Percentiles rank a stretch among this genome's conserved stretches.
These are phyloP conservation scores for Xanthoconium purpureum DNA, from an alignment of 768 basidiomycete species.

Conservation along the genomic window DNA sequence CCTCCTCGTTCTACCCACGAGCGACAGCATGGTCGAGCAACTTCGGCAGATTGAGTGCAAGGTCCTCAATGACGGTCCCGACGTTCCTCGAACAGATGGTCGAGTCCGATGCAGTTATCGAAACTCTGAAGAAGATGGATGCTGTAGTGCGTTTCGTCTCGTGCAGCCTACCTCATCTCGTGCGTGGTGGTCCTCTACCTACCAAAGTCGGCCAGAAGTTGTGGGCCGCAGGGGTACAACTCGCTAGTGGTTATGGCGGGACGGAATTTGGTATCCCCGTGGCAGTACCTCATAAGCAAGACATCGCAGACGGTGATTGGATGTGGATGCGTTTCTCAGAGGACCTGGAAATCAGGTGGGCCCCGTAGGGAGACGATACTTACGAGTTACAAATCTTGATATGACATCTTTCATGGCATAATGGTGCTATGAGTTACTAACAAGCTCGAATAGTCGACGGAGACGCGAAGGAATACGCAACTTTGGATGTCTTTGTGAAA, in stretches of 20 bases:
- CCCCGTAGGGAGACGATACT: slow-evolving; percentile 29
- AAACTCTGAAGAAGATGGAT: too few species aligned
- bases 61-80: slow-evolving; percentile 15
- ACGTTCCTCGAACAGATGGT: slow-evolving; percentile 20
- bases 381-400: slow-evolving; percentile 39
- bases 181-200: slow-evolving; percentile 11
- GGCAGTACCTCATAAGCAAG: not conserved
- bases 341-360: slow-evolving; percentile 22
- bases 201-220: slow-evolving; percentile 13
- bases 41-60: slow-evolving; percentile 1
- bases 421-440: too few species aligned
- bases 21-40: slow-evolving; percentile 18
- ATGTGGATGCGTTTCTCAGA: slow-evolving; percentile 6
- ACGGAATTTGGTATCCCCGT: slow-evolving; percentile 19
- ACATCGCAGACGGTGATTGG: slow-evolving; percentile 18
- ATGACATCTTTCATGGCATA: not conserved
- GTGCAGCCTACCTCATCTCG: not conserved
- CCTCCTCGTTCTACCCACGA: slow-evolving; percentile 29
- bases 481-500: slow-evolving; percentile 40
- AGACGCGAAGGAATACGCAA: slow-evolving; percentile 36
- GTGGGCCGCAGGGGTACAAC: slow-evolving; percentile 9
- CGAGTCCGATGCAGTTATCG: too few species aligned
- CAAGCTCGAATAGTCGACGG: too few species aligned
- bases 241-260: slow-evolving; percentile 13
- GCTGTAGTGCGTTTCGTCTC: not conserved